Conservation (phyloP, 805 yeast species). For the Lachancea sp. region DNA sequence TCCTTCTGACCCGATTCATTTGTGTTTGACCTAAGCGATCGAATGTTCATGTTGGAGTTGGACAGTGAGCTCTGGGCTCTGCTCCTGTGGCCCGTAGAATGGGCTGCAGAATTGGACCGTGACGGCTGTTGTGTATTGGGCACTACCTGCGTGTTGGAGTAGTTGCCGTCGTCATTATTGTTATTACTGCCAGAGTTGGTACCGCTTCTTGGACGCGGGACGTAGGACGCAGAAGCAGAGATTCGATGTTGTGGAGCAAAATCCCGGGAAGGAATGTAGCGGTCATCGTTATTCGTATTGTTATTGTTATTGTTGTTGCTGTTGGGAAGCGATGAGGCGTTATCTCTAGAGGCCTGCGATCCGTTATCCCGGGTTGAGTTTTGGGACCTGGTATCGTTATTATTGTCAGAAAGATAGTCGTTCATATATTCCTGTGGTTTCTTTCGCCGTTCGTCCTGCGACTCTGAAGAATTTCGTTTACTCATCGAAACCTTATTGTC, state of each 20-base stretch:
- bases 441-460: constrained; percentile 3
- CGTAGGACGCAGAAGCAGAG: constrained; percentile 17
- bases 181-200: constrained; percentile 18
- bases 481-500: not conserved
- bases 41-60: constrained; percentile 3
- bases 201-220: constrained; percentile 10
- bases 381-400: not conserved
- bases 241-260: constrained; percentile 9
- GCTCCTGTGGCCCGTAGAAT: constrained; percentile 6
- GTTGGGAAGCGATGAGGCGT: not conserved
- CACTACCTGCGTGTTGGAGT: constrained; percentile 27
- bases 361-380: not conserved
- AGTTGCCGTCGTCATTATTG: constrained; percentile 10
- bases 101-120: constrained; percentile 11
- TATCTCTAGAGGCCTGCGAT: constrained; percentile 3
- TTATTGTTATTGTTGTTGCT: not conserved
- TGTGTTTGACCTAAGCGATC: constrained; percentile 1
- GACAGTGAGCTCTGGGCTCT: constrained; percentile 8
- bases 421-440: constrained; percentile 9
- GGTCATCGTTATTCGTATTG: constrained; percentile 1
- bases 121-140: constrained; percentile 26
- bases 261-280: constrained; percentile 5
- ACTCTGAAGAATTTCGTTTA: not conserved
- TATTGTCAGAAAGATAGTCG: constrained; percentile 6
- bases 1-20: not conserved